These are phyloP conservation scores for sweet orange (Citrus sinensis) DNA, from an alignment of 345 rosid species.

Conservation along the genomic window DNA sequence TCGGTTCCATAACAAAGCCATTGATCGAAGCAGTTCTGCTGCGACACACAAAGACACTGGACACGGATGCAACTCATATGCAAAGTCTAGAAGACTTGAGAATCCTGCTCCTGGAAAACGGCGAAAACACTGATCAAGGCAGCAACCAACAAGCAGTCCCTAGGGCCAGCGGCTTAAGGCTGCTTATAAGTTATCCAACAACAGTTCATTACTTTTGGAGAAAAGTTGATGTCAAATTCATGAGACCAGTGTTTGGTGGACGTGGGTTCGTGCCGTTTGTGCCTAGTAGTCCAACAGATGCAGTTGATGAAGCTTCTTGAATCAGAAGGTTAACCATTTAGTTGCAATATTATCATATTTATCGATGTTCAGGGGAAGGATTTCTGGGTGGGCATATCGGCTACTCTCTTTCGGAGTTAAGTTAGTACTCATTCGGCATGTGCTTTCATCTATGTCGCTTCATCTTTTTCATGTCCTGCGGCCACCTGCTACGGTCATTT, in stretches of 20 bases:
- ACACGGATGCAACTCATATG: conserved; percentile 38
- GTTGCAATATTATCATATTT: neutral
- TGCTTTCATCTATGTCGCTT: no score
- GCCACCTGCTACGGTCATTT: no score
- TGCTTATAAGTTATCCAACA: conserved; percentile 47
- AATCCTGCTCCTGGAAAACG: conserved; percentile 42
- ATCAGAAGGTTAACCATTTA: neutral
- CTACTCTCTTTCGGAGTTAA: no score
- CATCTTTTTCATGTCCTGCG: no score
- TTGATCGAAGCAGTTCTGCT: conserved; percentile 48
- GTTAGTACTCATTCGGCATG: no score
- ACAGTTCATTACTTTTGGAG: conserved; percentile 67
- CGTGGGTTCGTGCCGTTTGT: conserved; percentile 30
- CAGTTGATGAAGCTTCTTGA: conserved; percentile 31
- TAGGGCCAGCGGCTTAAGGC: conserved; percentile 38
- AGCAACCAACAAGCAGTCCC: conserved; percentile 1
- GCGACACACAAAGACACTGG: conserved; percentile 29
- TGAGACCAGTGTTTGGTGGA: conserved; percentile 47
- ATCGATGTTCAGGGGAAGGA: neutral
- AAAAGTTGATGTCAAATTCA: conserved; percentile 59
- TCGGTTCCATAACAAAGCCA: conserved; percentile 63
- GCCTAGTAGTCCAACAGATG: conserved; percentile 49
- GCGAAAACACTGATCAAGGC: conserved; percentile 27
- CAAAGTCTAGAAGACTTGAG: conserved; percentile 62
- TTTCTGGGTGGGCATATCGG: no score